These are phyloP conservation scores for Aspergillus ustus DNA, from an alignment of 2,329 filamentous ascomycete genomes.

Conservation along the genomic window DNA sequence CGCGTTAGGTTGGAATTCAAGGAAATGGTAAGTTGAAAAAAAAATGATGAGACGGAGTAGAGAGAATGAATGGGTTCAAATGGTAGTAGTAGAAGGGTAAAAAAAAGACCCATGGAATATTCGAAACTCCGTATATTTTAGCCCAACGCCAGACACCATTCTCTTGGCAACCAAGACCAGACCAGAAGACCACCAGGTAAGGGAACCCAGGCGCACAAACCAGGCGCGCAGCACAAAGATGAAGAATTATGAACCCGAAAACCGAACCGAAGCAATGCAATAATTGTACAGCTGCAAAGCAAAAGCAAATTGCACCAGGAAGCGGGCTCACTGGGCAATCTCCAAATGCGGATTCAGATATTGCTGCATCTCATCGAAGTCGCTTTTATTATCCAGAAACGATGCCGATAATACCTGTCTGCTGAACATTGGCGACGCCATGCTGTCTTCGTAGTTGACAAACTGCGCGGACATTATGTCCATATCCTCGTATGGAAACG, in stretches of 20 bases:
- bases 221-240: background rate
- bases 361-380: constrained; percentile 47
- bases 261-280: background rate
- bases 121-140: constrained; percentile 12
- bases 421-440: constrained; percentile 42
- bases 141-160: constrained; percentile 5
- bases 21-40: background rate
- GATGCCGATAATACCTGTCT: constrained; percentile 38
- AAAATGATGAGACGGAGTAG: background rate
- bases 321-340: constrained; percentile 35
- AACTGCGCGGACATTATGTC: constrained; percentile 33
- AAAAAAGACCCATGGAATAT: background rate
- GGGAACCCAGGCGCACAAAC: background rate
- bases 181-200: background rate
- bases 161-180: background rate
- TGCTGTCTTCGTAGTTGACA: constrained; percentile 39
- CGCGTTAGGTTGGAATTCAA: background rate
- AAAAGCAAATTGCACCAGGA: constrained; percentile 28
- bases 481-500: constrained; percentile 11
- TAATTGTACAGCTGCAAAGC: constrained; percentile 5
- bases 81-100: background rate
- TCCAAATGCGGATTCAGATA: constrained; percentile 46
- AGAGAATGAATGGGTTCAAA: background rate
- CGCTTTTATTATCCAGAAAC: constrained; percentile 37
- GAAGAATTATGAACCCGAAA: background rate